Base-by-base conservation (phyloP, 2,329 filamentous ascomycete genomes). In the Cladorrhinum sp. region DNA sequence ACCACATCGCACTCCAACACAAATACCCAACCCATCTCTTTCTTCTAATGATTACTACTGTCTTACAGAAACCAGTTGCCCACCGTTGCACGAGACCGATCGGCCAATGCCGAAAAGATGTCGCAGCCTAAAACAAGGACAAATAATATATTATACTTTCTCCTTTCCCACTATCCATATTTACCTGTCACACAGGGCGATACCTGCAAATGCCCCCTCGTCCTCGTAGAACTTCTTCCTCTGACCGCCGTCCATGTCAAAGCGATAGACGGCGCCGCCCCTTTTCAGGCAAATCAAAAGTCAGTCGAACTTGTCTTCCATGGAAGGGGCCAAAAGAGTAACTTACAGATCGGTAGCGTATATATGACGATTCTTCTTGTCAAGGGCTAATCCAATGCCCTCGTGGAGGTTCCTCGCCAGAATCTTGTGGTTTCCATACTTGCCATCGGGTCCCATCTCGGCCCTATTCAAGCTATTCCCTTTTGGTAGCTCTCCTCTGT, bases 401-500 rank as follows among this genome's bases (percentile, higher is more conserved):
- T 82, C 80, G 54, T 81, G 72, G 23, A 82, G 64, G 56, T 78
- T 69, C 41, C 73, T 63, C 2, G 64, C 63, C 7, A 76, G 56
- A 18, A 74, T 68, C 41, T 73, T 63, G 32, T 60, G 57, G 8
- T 55, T 55, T 18, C 49, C 36, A 51, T 72, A 67, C 10, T 67
- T 64, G 20, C 64, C 64, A 56, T 16, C 65, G 29, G 2, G 65
- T 56, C 64, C 61, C 58, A 57, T 67, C 24, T 36, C 62, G 1
- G 72, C 72, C 5, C 74, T 69, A 66, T 85, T 83, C 60, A 87
- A 63, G 10, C 77, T 78, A 66, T 84, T 85, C 0, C 84, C 84
- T 8, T 71, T 67, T 0, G 84, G 84, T 1, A 80, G 69, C 63
- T 87, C 84, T 3, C 84, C 85, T 0, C 85, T 75, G 64, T 87